Evolutionary conservation across 306 rosid genomes (phyloP).

Genomic region (Cajanus cajan): DNA sequence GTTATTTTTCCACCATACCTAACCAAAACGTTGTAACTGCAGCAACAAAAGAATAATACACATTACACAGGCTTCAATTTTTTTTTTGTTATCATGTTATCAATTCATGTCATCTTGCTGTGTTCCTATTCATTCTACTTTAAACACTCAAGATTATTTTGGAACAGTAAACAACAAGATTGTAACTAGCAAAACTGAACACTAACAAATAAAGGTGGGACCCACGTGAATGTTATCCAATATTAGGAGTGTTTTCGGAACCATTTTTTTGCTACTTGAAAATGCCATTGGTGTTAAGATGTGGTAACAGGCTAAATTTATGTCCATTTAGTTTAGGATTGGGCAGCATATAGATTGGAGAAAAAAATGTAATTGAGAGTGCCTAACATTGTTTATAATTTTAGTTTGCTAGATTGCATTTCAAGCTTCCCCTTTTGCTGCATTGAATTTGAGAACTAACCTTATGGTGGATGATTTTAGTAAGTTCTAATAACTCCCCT

Average conservation of each 20-base stretch:
- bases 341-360: neutral
- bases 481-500: neutral
- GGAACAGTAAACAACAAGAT: neutral
- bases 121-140: neutral
- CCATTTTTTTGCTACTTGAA: neutral
- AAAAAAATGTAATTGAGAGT: neutral
- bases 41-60: neutral
- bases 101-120: neutral
- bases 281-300: neutral
- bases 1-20: slow-evolving; percentile 20
- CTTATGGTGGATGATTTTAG: neutral
- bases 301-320: neutral
- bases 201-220: neutral
- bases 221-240: neutral
- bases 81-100: neutral
- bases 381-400: neutral
- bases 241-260: neutral
- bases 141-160: neutral
- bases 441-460: neutral
- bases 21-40: neutral
- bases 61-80: neutral
- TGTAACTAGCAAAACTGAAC: neutral
- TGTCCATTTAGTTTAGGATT: neutral
- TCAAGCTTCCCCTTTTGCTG: neutral
- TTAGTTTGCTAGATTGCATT: neutral